Evolutionary conservation across 345 rosid species (phyloP).

Genomic region (Boechera divaricarpa): DNA sequence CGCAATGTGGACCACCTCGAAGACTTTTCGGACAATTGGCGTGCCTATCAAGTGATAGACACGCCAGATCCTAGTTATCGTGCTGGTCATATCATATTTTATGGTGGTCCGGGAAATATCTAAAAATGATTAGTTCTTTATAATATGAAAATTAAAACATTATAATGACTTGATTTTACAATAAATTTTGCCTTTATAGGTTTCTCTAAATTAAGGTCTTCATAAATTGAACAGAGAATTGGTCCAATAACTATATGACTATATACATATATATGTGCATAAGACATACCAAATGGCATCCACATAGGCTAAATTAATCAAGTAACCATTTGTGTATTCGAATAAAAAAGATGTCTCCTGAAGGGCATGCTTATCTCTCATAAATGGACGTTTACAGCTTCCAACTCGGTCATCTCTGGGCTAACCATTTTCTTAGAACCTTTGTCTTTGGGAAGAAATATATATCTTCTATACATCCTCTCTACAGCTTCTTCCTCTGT

Average conservation of each 20-base stretch:
- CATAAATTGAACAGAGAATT: background rate
- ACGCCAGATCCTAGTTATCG: no score
- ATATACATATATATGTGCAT: no score
- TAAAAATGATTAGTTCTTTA: background rate
- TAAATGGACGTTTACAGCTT: no score
- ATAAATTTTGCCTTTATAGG: background rate
- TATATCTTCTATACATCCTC: no score
- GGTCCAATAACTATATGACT: background rate
- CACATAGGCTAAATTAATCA: background rate
- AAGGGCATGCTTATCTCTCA: no score
- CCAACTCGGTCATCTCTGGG: no score
- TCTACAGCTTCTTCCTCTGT: no score
- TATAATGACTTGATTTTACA: background rate
- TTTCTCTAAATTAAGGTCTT: background rate
- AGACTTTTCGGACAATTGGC: background rate
- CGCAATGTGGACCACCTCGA: background rate
- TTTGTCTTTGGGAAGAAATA: no score
- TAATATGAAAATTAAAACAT: background rate
- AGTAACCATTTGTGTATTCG: no score
- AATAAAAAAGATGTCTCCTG: no score
- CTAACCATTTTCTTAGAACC: no score
- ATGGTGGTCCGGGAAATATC: constrained; percentile 32
- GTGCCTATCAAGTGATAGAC: background rate
- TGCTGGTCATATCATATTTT: constrained; percentile 17
- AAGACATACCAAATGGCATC: background rate